Percentiles rank a stretch among this genome's conserved stretches.
Evolutionary conservation across 106 monocot species (phyloP).

Genomic region (Chionographis japonica): DNA sequence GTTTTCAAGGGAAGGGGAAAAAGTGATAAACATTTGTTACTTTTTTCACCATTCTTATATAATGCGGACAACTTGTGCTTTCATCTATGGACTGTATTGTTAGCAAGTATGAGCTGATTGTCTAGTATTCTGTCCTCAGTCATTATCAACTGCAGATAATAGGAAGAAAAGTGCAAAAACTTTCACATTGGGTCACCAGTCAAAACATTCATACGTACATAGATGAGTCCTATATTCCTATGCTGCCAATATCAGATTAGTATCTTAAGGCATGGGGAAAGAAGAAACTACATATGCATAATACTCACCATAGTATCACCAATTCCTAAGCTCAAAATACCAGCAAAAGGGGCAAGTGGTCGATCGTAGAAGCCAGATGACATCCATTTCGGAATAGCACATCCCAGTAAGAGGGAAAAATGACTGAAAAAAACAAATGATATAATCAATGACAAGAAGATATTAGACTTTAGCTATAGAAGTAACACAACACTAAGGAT

Average conservation of each 20-base stretch:
- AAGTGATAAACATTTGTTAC: too few relatives aligned
- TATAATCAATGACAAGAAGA: background rate
- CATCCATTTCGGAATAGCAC: slow-evolving; percentile 98
- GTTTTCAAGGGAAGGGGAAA: too few relatives aligned
- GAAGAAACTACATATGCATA: background rate
- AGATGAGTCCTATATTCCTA: too few relatives aligned
- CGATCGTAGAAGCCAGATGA: slow-evolving; percentile 79
- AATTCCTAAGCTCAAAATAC: slow-evolving; percentile 96
- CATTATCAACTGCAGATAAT: too few relatives aligned
- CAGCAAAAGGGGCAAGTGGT: slow-evolving; percentile 92
- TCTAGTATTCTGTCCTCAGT: too few relatives aligned
- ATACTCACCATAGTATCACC: slow-evolving; percentile 94
- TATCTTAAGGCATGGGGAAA: background rate
- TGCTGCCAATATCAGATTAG: background rate
- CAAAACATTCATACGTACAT: too few relatives aligned
- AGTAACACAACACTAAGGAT: background rate
- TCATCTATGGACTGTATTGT: too few relatives aligned
- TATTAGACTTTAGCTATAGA: background rate
- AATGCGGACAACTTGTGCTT: too few relatives aligned
- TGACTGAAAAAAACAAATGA: slow-evolving; percentile 52
- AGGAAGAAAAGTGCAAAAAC: too few relatives aligned
- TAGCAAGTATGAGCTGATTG: too few relatives aligned
- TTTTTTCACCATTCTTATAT: too few relatives aligned
- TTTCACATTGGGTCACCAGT: too few relatives aligned
- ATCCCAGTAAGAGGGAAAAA: slow-evolving; percentile 93